phyloP scores from a whole-genome alignment of 2,329 filamentous ascomycete species.

The Lithohypha guttulata region DNA sequence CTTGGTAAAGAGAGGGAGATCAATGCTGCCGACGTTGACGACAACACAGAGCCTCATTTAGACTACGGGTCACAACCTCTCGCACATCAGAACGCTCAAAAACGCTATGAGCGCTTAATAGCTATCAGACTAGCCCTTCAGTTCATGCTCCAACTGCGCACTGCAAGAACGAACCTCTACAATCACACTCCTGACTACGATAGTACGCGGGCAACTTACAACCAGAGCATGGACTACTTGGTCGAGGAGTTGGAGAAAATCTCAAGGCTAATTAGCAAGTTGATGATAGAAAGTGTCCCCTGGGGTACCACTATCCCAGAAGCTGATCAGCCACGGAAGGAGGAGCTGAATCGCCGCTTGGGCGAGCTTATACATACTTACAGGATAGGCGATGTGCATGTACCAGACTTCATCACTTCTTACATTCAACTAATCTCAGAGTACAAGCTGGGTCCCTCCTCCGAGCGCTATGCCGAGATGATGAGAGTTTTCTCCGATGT shows the following conservation, averaged over 20 bases:
- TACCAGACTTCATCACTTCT: constrained; percentile 12
- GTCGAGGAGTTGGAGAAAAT: constrained; percentile 3
- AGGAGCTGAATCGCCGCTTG: constrained; percentile 10
- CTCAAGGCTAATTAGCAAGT: neutral
- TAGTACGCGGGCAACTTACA: neutral
- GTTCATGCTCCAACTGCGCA: constrained; percentile 8
- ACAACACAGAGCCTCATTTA: neutral
- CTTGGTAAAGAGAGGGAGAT: neutral
- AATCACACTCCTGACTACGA: neutral
- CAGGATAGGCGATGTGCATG: constrained; percentile 10
- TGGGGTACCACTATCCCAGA: neutral
- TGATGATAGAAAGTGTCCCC: neutral
- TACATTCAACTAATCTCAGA: constrained; percentile 14
- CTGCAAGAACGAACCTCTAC: neutral
- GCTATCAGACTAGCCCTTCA: constrained; percentile 6
- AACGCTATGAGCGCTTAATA: constrained; percentile 6
- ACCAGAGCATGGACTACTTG: constrained; percentile 4
- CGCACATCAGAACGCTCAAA: neutral
- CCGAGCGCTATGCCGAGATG: constrained; percentile 13
- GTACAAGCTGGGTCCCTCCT: constrained; percentile 12
- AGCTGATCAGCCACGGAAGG: constrained; percentile 1
- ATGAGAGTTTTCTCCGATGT: constrained; percentile 14
- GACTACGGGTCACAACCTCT: neutral
- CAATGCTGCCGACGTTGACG: constrained; percentile 2
- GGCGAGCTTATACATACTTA: constrained; percentile 12